These are phyloP conservation scores for Aspergillus novofumigatus DNA, from an alignment of 2,329 filamentous ascomycete species.

Conservation along the genomic window DNA sequence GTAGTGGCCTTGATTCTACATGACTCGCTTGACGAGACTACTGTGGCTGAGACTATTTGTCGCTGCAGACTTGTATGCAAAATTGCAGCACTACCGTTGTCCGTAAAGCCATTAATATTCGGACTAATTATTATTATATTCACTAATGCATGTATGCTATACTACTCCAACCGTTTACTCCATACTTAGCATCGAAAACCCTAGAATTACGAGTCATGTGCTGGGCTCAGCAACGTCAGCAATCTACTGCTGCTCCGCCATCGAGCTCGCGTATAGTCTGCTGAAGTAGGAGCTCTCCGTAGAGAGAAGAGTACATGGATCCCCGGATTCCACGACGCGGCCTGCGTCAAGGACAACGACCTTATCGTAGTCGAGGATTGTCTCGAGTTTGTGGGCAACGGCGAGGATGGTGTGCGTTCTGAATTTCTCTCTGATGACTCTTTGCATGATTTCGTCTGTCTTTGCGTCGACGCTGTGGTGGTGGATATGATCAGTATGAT, in stretches of 20 bases:
- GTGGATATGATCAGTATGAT: neutral
- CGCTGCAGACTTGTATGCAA: neutral
- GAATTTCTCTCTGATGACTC: constrained; percentile 53
- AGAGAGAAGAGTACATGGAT: constrained; percentile 34
- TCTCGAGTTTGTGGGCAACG: constrained; percentile 54
- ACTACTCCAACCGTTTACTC: neutral
- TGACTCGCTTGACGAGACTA: neutral
- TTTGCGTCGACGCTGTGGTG: constrained; percentile 50
- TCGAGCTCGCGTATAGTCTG: constrained; percentile 28
- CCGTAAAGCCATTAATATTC: neutral
- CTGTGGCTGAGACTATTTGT: too few species aligned
- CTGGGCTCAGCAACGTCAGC: neutral
- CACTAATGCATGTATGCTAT: neutral
- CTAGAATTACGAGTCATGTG: neutral
- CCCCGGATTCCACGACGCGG: constrained; percentile 32
- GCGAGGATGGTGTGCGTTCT: constrained; percentile 55
- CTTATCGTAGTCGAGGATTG: constrained; percentile 38
- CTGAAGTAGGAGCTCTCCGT: constrained; percentile 34
- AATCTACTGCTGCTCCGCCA: constrained; percentile 15
- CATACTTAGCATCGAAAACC: neutral
- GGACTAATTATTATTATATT: neutral
- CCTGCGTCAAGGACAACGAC: constrained; percentile 36
- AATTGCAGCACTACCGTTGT: neutral
- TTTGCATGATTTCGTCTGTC: constrained; percentile 57
- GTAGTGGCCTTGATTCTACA: neutral